phyloP scores from a whole-genome alignment of 108 stramenopile genomes.

The Cyclotella baltica region DNA sequence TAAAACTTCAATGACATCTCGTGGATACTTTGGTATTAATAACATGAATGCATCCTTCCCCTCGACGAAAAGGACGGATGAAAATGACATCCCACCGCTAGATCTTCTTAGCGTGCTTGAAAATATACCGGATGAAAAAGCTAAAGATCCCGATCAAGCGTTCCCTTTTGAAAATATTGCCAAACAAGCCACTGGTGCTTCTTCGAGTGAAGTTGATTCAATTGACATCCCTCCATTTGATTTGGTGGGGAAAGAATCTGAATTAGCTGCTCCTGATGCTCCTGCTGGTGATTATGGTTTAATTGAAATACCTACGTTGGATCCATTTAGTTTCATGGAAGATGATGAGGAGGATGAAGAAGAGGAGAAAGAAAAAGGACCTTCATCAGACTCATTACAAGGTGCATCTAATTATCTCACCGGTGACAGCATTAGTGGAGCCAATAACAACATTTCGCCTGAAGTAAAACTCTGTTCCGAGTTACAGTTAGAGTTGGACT shows the following conservation, averaged over 20 bases:
- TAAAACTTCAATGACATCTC: too few species aligned
- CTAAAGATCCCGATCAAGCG: too few species aligned
- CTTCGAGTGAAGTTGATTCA: background rate
- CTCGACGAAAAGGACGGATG: too few species aligned
- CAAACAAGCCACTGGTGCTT: background rate
- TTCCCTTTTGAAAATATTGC: too few species aligned
- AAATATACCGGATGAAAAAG: too few species aligned
- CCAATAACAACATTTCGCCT: background rate
- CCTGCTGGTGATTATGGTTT: background rate
- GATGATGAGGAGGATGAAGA: background rate
- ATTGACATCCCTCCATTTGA: conserved; percentile 3
- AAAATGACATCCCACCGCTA: background rate
- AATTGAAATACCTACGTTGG: background rate
- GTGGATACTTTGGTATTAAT: too few species aligned
- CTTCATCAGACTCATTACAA: background rate
- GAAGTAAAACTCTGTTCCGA: too few species aligned
- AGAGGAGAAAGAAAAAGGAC: background rate
- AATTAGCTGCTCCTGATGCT: background rate
- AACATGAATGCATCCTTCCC: too few species aligned
- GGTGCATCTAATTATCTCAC: background rate
- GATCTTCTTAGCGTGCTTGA: background rate
- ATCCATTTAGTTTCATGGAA: conserved; percentile 1
- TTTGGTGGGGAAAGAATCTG: background rate
- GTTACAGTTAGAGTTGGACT: too few species aligned
- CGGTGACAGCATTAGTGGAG: background rate